Conservation (phyloP, 2,329 filamentous ascomycete species). For the Westerdykella sp. region DNA sequence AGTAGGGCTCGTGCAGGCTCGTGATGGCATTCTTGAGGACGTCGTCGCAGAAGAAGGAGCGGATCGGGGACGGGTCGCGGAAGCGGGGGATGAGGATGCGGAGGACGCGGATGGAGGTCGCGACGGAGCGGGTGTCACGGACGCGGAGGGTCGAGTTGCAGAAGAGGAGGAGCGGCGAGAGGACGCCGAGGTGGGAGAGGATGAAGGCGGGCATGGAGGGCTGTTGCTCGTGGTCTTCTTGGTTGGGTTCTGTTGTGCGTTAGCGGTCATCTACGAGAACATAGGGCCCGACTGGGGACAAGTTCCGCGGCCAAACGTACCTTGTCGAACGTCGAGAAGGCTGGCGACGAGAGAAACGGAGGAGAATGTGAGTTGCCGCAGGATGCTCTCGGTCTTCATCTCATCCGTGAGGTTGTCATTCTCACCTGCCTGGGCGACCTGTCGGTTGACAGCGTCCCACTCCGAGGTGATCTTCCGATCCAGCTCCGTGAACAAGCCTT, state of each 20-base stretch:
- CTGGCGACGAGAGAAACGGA: slow-evolving; percentile 88
- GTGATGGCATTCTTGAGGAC: slow-evolving; percentile 86
- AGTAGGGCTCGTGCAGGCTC: slow-evolving; percentile 90
- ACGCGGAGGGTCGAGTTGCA: slow-evolving; percentile 85
- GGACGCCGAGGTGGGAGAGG: slow-evolving; percentile 66
- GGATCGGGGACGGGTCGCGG: slow-evolving; percentile 51
- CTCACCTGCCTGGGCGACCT: slow-evolving; percentile 57
- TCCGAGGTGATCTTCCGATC: slow-evolving; percentile 81
- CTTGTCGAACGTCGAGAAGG: slow-evolving; percentile 64
- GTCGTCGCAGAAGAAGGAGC: slow-evolving; percentile 83
- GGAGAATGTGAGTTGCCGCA: slow-evolving; percentile 86
- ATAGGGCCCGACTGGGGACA: not conserved
- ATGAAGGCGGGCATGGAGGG: slow-evolving; percentile 75
- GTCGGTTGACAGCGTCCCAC: slow-evolving; percentile 66
- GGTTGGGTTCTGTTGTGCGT: slow-evolving; percentile 21
- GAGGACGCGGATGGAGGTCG: slow-evolving; percentile 79
- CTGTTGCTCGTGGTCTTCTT: slow-evolving; percentile 36
- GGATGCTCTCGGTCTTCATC: slow-evolving; percentile 96
- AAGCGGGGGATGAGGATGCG: slow-evolving; percentile 81
- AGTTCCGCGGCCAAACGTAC: slow-evolving; percentile 11
- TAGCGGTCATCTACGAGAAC: not conserved
- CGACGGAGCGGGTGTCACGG: slow-evolving; percentile 82
- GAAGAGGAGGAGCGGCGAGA: slow-evolving; percentile 86
- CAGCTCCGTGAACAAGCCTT: slow-evolving; percentile 76
- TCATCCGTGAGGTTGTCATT: slow-evolving; percentile 79